Conservation (phyloP, 257 asterid species). For the Phtheirospermum japonicum region DNA sequence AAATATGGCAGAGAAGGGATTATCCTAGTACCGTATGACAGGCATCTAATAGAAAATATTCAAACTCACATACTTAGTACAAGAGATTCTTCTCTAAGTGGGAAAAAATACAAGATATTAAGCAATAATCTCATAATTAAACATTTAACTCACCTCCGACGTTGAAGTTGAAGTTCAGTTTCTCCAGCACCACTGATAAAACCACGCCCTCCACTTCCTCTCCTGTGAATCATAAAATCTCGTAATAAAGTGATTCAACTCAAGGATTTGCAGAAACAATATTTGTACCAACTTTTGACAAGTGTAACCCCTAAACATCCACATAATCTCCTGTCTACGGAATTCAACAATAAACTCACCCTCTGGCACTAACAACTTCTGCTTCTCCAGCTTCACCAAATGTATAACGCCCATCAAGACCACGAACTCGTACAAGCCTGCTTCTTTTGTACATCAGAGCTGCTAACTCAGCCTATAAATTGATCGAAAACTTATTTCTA, state of each 20-base stretch:
- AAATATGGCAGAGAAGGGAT: too few relatives aligned
- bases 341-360: constrained; percentile 55
- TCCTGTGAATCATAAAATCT: constrained; percentile 57
- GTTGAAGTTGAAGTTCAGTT: constrained; percentile 97
- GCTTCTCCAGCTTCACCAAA: constrained; percentile 84
- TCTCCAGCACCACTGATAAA: constrained; percentile 99
- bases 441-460: constrained; percentile 92
- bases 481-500: constrained; percentile 6
- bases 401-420: constrained; percentile 73
- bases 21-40: too few relatives aligned
- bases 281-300: background rate
- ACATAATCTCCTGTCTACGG: too few relatives aligned
- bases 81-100: constrained; percentile 23
- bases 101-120: constrained; percentile 8
- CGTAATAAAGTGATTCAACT: constrained; percentile 8
- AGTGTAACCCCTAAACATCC: constrained; percentile 13
- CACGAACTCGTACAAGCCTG: constrained; percentile 91
- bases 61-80: background rate
- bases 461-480: constrained; percentile 86
- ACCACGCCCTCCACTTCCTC: constrained; percentile 99
- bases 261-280: constrained; percentile 11
- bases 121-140: constrained; percentile 20
- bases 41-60: too few relatives aligned
- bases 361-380: constrained; percentile 98
- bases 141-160: constrained; percentile 60